These are phyloP conservation scores for Cinchona pubescens DNA, from an alignment of 257 asterid species.

Conservation along the genomic window DNA sequence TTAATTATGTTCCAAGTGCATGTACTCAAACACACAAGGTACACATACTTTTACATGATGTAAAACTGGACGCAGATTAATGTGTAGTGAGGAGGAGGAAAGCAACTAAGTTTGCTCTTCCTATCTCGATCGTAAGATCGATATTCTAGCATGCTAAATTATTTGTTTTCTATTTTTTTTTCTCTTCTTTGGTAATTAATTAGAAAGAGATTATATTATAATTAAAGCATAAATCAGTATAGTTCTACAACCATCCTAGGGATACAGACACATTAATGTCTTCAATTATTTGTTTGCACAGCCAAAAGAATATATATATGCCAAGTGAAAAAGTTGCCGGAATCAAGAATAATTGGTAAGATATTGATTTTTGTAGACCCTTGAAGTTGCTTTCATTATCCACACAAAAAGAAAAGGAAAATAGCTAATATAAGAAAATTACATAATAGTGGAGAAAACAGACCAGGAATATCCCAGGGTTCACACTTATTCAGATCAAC, in stretches of 20 bases:
- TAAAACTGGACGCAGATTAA: not conserved
- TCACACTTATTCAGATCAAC: conserved; percentile 89
- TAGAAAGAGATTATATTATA: too few relatives aligned
- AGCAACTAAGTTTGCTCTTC: not conserved
- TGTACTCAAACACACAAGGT: not conserved
- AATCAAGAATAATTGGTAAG: not conserved
- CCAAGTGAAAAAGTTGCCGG: not conserved
- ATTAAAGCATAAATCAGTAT: too few relatives aligned
- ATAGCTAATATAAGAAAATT: too few relatives aligned
- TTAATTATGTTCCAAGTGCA: not conserved
- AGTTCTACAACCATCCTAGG: too few relatives aligned
- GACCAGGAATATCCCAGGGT: conserved; percentile 97
- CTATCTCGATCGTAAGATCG: too few relatives aligned
- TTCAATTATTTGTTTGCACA: not conserved
- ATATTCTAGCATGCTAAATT: not conserved
- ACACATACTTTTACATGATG: too few relatives aligned
- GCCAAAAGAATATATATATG: not conserved
- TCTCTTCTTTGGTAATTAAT: too few relatives aligned
- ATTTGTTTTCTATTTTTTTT: not conserved
- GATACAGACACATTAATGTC: too few relatives aligned
- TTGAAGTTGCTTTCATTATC: not conserved
- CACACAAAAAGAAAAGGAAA: not conserved
- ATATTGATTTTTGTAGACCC: not conserved
- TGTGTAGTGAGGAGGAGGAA: too few relatives aligned
- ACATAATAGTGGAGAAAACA: not conserved